Evolutionary conservation across 179 eudicot species (phyloP), one percentile per base, ranked within the genome.

Genomic region (Nepenthes alata): DNA sequence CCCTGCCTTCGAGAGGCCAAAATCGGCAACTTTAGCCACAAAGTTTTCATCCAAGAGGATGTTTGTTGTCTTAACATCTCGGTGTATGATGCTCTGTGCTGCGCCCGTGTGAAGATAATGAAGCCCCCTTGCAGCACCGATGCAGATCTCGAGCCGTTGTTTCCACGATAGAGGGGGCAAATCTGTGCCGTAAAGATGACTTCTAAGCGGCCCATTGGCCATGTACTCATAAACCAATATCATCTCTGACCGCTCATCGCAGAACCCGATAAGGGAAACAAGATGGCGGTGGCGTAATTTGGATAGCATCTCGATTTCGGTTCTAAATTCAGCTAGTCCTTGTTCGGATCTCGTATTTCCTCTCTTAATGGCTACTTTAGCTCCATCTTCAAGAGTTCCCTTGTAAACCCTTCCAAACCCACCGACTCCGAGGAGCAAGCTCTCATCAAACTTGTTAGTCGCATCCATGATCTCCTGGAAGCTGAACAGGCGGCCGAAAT

Each of bases 101-200:
- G 95, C 93, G 62, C 97, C 97, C 0, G 97, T 90, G 77, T 90
- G 97, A 65, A 90, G 96, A 75, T 90, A 90, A 67, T 90, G 97
- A 50, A 90, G 90, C 41, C 97, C 97, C 63, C 83, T 75, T 1
- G 96, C 95, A 14, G 97, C 93, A 54, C 97, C 97, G 25, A 90
- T 90, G 75, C 97, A 90, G 41, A 90, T 80, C 77, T 88, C 94
- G 57, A 90, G 94, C 15, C 97, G 78, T 49, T 85, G 90, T 67
- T 82, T 90, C 97, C 97, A 90, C 2, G 90, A 73, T 13, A 88
- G 80, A 41, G 90, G 66, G 6, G 85, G 86, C 47, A 83, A 82
- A 68, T 83, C 88, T 1, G 93, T 63, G 53, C 97, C 97, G 58
- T 90, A 90, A 49, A 90, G 88, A 79, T 90, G 96, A 77, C 95